Base-by-base conservation (phyloP, 352 stramenopile genomes). In the Globisporangium radiosum region DNA sequence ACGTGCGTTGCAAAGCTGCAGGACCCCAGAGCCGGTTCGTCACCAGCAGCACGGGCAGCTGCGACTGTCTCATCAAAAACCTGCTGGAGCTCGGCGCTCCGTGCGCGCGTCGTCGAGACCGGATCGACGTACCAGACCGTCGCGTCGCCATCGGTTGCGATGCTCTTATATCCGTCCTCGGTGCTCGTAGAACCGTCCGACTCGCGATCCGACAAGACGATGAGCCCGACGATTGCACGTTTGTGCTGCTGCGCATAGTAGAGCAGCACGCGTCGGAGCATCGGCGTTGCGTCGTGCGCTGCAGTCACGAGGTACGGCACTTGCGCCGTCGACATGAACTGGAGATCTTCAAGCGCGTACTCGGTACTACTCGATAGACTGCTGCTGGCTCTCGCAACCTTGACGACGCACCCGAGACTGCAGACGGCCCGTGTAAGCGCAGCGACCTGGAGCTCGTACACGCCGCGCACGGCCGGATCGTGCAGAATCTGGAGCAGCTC, bases 401-500 rank as follows among this genome's bases (percentile, higher is more conserved):
- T 86, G 10, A 78, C 79, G 17, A 90, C 81, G 56, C 81, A 98
- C 2, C 97, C 96, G 17, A 99, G 73, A n/a, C 91, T 77, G 57
- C 94, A 93, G 39, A 98, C 71, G 14, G 91, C 83, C 3, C 87
- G 79, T 40, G 95, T 93, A 47, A 97, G 71, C 7, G 94, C 68
- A n/a, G 95, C 90, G 7, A 96, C 90, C 38, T 95, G 76, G 10
- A 96, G 79, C 68, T 99, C 96, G 69, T 98, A 99, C 17, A 98
- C 87, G 15, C 85, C 87, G 8, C 85, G 75, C 10, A 98, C 75
- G 4, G 76, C 64, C 10, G 89, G 74, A 56, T 96, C 77, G 44
- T 82, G 70, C 15, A 97, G 75, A 44, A 98, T 85, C 37, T 86
- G 75, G 11, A 70, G 71, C 52, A 96, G 77, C 61, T 93, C 78